phyloP scores from a whole-genome alignment of 306 rosid genomes.

The Vigna trinervia region DNA sequence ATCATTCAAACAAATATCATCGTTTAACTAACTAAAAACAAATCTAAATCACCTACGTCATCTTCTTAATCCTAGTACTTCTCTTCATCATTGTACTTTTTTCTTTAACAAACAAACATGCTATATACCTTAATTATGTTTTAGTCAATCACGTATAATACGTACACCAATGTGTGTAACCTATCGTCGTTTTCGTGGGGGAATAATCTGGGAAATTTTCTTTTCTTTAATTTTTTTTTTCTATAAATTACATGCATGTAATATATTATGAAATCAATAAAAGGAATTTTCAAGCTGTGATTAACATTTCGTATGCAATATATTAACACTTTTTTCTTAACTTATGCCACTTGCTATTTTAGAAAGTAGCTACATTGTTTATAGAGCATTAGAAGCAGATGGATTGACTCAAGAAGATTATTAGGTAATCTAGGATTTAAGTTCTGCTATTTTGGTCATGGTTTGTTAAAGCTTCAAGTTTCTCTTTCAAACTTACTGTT shows the following conservation, averaged over 20 bases:
- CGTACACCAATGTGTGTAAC: too few species aligned
- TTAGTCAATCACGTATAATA: too few species aligned
- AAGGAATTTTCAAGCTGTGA: too few species aligned
- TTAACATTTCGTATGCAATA: not conserved
- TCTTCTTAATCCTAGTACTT: constrained; percentile 25
- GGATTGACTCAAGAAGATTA: not conserved
- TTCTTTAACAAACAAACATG: too few species aligned
- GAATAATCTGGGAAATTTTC: too few species aligned
- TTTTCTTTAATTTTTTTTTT: too few species aligned
- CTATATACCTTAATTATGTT: too few species aligned
- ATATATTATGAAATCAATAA: not conserved
- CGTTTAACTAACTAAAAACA: not conserved
- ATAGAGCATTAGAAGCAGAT: too few species aligned
- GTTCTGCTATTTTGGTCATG: not conserved
- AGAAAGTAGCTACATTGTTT: not conserved
- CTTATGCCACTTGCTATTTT: not conserved
- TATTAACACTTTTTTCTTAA: too few species aligned
- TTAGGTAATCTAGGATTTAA: constrained; percentile 1
- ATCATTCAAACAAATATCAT: not conserved
- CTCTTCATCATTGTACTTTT: constrained; percentile 9
- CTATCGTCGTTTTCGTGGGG: too few species aligned
- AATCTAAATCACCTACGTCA: constrained; percentile 3
- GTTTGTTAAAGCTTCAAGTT: too few species aligned
- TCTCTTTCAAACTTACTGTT: not conserved
- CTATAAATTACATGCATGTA: not conserved